Percentiles rank a stretch among this genome's conserved stretches.
Conservation (phyloP, 805 yeast genomes). For the Pichia scutulata region DNA sequence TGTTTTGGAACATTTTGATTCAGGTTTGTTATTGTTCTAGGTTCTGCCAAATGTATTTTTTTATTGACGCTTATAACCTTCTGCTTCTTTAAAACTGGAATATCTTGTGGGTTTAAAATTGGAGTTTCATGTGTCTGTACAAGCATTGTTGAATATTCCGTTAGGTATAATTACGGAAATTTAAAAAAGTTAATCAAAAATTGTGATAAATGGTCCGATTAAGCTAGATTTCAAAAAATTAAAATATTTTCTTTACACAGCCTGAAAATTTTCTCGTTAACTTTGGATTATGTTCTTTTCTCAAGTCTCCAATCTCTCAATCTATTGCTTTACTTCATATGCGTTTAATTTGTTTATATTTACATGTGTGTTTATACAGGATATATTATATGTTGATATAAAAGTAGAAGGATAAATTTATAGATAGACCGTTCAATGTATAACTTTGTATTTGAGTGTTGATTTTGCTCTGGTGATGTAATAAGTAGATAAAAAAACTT, state of each 20-base stretch:
- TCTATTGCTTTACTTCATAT: too few species aligned
- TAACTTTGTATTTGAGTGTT: not conserved
- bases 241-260: not conserved
- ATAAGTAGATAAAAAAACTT: not conserved
- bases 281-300: too few species aligned
- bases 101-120: not conserved
- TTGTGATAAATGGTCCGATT: not conserved
- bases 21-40: not conserved
- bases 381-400: not conserved
- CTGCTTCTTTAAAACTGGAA: not conserved
- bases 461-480: too few species aligned
- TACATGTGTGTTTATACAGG: constrained; percentile 1
- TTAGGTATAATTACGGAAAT: not conserved
- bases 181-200: not conserved
- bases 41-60: not conserved
- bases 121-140: not conserved
- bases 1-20: constrained; percentile 36
- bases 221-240: not conserved
- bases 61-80: not conserved
- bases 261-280: not conserved
- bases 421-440: not conserved
- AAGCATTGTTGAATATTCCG: not conserved
- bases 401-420: not conserved
- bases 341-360: not conserved
- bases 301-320: too few species aligned